Conservation (phyloP, 2,329 filamentous ascomycete species). For the Phialophora chinensis region DNA sequence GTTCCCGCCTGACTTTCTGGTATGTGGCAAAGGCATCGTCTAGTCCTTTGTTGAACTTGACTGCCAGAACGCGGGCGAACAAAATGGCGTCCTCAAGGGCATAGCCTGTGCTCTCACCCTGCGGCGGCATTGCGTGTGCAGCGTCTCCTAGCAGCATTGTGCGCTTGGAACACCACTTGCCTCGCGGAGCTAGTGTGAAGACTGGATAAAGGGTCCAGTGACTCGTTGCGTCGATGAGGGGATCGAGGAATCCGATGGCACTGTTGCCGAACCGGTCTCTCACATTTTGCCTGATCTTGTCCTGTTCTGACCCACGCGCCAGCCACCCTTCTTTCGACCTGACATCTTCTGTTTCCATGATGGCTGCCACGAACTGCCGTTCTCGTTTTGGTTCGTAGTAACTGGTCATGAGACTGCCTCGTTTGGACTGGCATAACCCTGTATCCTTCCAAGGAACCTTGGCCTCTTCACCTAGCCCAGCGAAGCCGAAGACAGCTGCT, state of each 20-base stretch:
- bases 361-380: conserved; percentile 27
- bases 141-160: conserved; percentile 55
- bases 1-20: conserved; percentile 19
- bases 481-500: conserved; percentile 23
- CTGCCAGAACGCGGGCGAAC: conserved; percentile 22
- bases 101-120: conserved; percentile 30
- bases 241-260: conserved; percentile 45
- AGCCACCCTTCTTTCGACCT: conserved; percentile 29
- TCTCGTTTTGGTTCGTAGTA: conserved; percentile 24
- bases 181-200: conserved; percentile 52
- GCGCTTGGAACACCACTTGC: conserved; percentile 53
- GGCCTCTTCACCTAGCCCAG: conserved; percentile 8
- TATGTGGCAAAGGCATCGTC: conserved; percentile 20
- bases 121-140: conserved; percentile 47
- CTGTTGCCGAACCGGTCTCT: conserved; percentile 50
- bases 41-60: conserved; percentile 8
- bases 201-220: conserved; percentile 52
- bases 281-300: conserved; percentile 51
- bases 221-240: conserved; percentile 50
- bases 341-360: conserved; percentile 31
- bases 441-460: conserved; percentile 28
- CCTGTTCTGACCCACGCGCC: conserved; percentile 48
- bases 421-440: conserved; percentile 28
- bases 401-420: conserved; percentile 27
- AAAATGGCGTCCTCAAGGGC: conserved; percentile 30